Evolutionary conservation across 768 basidiomycete species (phyloP).

Genomic region (Phylloporus scabripes): DNA sequence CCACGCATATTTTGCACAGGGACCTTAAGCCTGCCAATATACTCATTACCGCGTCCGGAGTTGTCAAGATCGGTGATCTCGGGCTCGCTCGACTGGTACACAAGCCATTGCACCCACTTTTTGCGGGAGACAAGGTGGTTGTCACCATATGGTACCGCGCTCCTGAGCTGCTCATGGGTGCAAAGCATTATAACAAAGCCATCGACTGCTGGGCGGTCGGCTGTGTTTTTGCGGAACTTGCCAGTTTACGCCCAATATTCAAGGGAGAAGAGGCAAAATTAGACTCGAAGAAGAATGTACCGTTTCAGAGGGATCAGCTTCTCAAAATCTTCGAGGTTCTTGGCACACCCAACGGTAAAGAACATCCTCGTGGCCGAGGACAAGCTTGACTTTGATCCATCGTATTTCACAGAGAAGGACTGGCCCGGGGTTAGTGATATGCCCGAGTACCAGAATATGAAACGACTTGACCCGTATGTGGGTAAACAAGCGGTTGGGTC

Average conservation of each 20-base stretch:
- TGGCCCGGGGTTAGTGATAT: conserved; percentile 86
- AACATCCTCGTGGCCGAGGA: neutral
- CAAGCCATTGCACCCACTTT: conserved; percentile 86
- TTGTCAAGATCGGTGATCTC: conserved; percentile 97
- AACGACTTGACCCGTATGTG: conserved; percentile 66
- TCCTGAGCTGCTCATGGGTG: conserved; percentile 92
- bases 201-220: conserved; percentile 98
- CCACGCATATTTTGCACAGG: conserved; percentile 91
- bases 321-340: conserved; percentile 94
- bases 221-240: conserved; percentile 94
- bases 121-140: conserved; percentile 95
- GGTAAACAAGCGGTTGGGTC: neutral
- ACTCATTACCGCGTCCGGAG: conserved; percentile 81
- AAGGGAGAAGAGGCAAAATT: conserved; percentile 99
- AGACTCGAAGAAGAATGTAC: conserved; percentile 94
- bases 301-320: conserved; percentile 94
- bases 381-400: conserved; percentile 1
- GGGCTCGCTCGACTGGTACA: conserved; percentile 90
- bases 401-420: conserved; percentile 55
- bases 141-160: conserved; percentile 99
- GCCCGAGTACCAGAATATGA: conserved; percentile 84
- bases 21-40: conserved; percentile 99
- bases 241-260: conserved; percentile 92
- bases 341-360: conserved; percentile 76
- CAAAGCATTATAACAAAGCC: conserved; percentile 96